Base-by-base conservation (phyloP, 192 early-diverging fungal species). In the Pecoramyces ruminantium region DNA sequence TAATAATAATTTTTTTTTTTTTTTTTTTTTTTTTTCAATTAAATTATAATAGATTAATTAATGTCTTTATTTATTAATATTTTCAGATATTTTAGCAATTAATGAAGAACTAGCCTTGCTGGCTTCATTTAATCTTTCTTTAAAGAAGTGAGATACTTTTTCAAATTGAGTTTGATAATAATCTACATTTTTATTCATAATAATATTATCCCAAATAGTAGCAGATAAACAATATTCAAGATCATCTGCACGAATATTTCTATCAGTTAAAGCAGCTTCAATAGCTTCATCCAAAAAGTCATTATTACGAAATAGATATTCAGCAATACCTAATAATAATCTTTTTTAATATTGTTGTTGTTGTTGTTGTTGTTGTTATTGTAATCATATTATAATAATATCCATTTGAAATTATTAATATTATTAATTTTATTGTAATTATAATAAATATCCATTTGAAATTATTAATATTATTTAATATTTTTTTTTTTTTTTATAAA, bases 221-320 rank as follows among this genome's bases (percentile, higher is more conserved):
- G 94, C 93, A 13, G 94, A 93, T n/a, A 94, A 92, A 84, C 94
- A 94, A 81, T 97, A 99, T 82, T 96, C 95, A 88, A 93, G 90
- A 80, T 95, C 94, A 82, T 94, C 93, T 21, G 92, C 87, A 80
- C 92, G 90, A 82, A 91, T 92, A 39, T 95, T 90, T 80, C 90
- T 88, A 82, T 89, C 87, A 38, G 89, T 87, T 18, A 98, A 81
- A 5, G 97, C 96, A 2, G 95, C 91, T 77, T 92, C 85, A 79
- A 99, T 94, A 12, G 95, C 88, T 78, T 94, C 93, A 78, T 97
- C 90, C n/a, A 99, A 85, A 85, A 97, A 89, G 16, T 91, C 91
- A 0, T 88, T 84, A 82, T 91, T 93, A 79, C 93, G 90, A 81
- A 97, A 99, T 30, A 97, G 83, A 79, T 97, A 97, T 84, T 99